phyloP scores from a whole-genome alignment of 2,329 filamentous ascomycete species.

The Emergomyces africanus region DNA sequence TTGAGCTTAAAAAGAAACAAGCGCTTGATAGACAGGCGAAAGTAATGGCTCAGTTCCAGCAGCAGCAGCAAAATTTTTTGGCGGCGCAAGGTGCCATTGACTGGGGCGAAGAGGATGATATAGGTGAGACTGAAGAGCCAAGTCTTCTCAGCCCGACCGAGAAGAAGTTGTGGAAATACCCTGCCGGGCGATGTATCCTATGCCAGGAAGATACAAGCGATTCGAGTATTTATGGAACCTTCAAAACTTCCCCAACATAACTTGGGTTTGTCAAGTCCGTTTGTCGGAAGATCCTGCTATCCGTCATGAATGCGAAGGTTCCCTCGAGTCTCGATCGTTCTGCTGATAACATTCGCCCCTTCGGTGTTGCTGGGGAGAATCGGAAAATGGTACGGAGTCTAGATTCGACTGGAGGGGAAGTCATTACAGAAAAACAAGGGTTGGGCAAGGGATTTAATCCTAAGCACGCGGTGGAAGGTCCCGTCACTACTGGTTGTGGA shows the following conservation, averaged over 20 bases:
- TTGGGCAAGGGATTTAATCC: constrained; percentile 82
- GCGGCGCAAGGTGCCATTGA: constrained; percentile 77
- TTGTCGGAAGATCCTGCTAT: constrained; percentile 75
- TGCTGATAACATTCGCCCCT: constrained; percentile 71
- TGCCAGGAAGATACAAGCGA: constrained; percentile 96
- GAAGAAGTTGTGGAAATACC: constrained; percentile 77
- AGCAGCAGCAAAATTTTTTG: constrained; percentile 92
- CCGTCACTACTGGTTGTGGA: constrained; percentile 81
- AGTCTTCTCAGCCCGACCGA: constrained; percentile 41
- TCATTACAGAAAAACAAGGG: constrained; percentile 62
- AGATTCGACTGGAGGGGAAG: constrained; percentile 55
- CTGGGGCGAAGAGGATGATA: constrained; percentile 76
- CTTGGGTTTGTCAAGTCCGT: constrained; percentile 73
- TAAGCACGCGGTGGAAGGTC: constrained; percentile 53
- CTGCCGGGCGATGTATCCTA: constrained; percentile 82
- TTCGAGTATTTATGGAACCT: constrained; percentile 77
- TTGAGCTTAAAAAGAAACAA: constrained; percentile 77
- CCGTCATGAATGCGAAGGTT: constrained; percentile 64
- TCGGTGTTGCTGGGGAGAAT: constrained; percentile 84
- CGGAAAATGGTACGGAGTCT: constrained; percentile 63
- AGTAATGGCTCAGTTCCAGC: constrained; percentile 96
- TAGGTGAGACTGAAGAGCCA: constrained; percentile 48
- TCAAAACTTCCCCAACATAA: constrained; percentile 76
- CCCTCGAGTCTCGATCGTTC: constrained; percentile 75
- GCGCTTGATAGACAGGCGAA: constrained; percentile 79